Conservation (phyloP, 2,329 filamentous ascomycete genomes). For the Pseudogymnoascus sp. region DNA sequence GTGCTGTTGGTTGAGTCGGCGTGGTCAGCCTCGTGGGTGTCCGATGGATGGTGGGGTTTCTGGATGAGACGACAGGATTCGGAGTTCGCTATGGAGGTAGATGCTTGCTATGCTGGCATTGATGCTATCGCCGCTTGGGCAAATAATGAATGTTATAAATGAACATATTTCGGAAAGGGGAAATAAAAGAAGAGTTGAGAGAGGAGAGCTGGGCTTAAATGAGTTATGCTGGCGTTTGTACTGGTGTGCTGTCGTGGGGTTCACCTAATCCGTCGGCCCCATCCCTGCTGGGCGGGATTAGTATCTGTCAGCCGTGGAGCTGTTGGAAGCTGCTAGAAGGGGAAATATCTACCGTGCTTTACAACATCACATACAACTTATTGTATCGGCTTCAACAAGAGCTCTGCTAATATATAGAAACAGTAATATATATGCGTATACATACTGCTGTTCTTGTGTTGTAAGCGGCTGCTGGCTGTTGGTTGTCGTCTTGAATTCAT, state of each 20-base stretch:
- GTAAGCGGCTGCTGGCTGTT: not conserved
- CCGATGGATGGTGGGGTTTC: not conserved
- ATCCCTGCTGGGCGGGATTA: not conserved
- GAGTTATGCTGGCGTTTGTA: not conserved
- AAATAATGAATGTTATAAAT: not conserved
- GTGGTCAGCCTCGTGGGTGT: not conserved
- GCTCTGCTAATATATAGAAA: not conserved
- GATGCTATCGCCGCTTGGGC: not conserved
- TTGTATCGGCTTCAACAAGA: not conserved
- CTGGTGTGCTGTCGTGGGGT: not conserved
- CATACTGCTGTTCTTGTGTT: not conserved
- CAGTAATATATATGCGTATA: not conserved
- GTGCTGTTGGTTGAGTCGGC: not conserved
- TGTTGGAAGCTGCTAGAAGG: not conserved
- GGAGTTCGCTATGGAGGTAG: not conserved
- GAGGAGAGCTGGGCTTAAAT: not conserved
- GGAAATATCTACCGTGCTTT: not conserved
- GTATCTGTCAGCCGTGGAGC: not conserved
- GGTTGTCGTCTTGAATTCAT: not conserved
- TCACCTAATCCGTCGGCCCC: not conserved
- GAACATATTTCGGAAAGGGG: not conserved
- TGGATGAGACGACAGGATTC: not conserved
- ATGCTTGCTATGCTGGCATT: not conserved
- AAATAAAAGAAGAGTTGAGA: not conserved
- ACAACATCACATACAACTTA: not conserved